Evolutionary conservation across 768 basidiomycete genomes (phyloP).

Genomic region (Cystofilobasidium macerans): DNA sequence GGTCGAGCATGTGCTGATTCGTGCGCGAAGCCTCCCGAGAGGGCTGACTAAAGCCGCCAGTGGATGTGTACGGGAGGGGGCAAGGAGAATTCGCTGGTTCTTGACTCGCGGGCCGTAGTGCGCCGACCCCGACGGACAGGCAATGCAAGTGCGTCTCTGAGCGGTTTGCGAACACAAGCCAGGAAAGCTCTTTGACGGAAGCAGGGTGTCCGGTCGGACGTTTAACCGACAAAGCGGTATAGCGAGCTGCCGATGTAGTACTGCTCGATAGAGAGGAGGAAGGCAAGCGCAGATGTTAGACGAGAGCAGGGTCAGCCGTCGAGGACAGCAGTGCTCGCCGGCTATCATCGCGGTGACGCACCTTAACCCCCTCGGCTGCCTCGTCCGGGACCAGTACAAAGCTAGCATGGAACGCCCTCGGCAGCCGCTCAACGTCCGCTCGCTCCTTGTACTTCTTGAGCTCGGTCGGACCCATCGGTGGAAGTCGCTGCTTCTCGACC

Average conservation of each 20-base stretch:
- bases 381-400: slow-evolving; percentile 21
- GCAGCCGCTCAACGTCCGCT: slow-evolving; percentile 23
- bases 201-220: too few species aligned
- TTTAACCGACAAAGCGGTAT: slow-evolving; percentile 26
- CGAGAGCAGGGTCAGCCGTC: not conserved
- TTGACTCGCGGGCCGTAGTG: too few species aligned
- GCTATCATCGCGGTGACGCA: not conserved
- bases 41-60: too few species aligned
- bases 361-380: slow-evolving; percentile 18
- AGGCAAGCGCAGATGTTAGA: not conserved
- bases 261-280: not conserved
- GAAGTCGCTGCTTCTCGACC: not conserved
- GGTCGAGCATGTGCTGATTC: too few species aligned
- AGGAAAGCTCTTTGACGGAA: too few species aligned
- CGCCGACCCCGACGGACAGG: too few species aligned
- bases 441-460: slow-evolving; percentile 12
- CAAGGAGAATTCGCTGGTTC: too few species aligned
- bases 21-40: too few species aligned
- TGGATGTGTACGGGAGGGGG: too few species aligned
- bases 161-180: too few species aligned
- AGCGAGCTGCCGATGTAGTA: slow-evolving; percentile 23
- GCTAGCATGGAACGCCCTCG: slow-evolving; percentile 23
- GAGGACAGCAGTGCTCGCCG: not conserved
- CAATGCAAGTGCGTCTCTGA: too few species aligned
- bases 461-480: slow-evolving; percentile 15